Evolutionary conservation across 164 flowering plant species (phyloP), one percentile per base, ranked within the genome.

Genomic region (Sextonia rubra): DNA sequence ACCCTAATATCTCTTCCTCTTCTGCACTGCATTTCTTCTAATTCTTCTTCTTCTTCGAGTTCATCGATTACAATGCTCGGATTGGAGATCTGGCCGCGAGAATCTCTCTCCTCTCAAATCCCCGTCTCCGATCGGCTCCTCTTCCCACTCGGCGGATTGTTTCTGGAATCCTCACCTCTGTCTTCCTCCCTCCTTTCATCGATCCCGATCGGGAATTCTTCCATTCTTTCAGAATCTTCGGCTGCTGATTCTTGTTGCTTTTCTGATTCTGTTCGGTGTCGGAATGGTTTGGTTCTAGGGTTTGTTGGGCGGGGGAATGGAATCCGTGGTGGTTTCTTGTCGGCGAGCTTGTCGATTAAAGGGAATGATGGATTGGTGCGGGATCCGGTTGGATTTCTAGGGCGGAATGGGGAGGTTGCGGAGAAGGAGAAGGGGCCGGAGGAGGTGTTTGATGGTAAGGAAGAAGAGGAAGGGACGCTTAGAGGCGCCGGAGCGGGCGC

Each of bases 321-420:
- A 15, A 24, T 32, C 7, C 63, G 58, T 24, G 64, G 66, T 24
- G 81, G 77, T 7, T 88, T 87, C 72, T 70, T 82, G 77, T 88
- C 91, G 29, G 83, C 87, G 71, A 86, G 93, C 44, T 77, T 89
- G 82, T 82, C 87, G 14, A 66, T 79, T 32, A 83, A 85, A 37
- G 84, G 78, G 69, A 72, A 72, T n/a, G 78, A 71, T 30, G 81
- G 76, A 44, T 72, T 73, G 66, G 84, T 71, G 68, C 73, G 74
- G 76, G 87, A 83, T 26, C 80, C 80, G 44, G 73, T 9, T 22
- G 83, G 74, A 4, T 47, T 76, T 52, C 44, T 82, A 76, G 81
- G 72, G 74, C 76, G 12, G 30, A 75, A 74, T 72, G 78, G 78
- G 66, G 83, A 77, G 62, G 26, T 8, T 22, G 15, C 23, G 68